A percentile compares a stretch with the other conserved stretches of the same genome.
Evolutionary conservation across 176 grass and related monocot genomes (phyloP).

Genomic region (Paspalum vaginatum): DNA sequence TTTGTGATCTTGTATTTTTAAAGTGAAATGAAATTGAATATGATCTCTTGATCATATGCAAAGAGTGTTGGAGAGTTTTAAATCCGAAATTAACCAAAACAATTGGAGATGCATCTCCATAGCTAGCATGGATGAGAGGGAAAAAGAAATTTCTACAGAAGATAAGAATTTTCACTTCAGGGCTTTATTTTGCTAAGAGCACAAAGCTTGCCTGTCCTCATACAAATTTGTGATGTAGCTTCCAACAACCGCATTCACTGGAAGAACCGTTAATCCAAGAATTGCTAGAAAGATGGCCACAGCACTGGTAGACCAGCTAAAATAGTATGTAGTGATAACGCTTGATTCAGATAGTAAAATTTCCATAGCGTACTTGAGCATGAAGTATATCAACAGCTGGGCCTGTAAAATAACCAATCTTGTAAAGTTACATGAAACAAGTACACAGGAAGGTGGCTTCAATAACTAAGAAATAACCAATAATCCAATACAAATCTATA

Average conservation of each 20-base stretch:
- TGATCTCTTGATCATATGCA: neutral
- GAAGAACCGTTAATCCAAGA: conserved; percentile 91
- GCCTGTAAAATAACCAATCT: conserved; percentile 51
- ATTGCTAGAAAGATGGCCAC: conserved; percentile 85
- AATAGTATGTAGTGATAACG: conserved; percentile 84
- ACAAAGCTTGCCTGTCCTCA: conserved; percentile 79
- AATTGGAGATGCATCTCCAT: neutral
- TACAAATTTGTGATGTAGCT: conserved; percentile 93
- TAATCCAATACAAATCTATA: neutral
- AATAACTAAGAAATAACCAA: conserved; percentile 20
- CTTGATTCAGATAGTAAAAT: conserved; percentile 95
- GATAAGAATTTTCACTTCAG: neutral
- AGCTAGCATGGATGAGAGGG: neutral
- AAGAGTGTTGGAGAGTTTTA: neutral
- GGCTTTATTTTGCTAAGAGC: conserved; percentile 3
- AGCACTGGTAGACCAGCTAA: conserved; percentile 79
- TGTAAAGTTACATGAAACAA: conserved; percentile 4
- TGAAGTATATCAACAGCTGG: conserved; percentile 96
- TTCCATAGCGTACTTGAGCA: conserved; percentile 99
- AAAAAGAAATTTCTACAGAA: neutral
- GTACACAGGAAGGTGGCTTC: conserved; percentile 17
- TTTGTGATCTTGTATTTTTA: neutral
- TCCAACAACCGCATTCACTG: conserved; percentile 86
- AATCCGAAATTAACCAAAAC: conserved; percentile 10
- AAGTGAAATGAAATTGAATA: neutral